Evolutionary conservation across 2,329 filamentous ascomycete species (phyloP).

Genomic region (Nannizziopsis barbatae): DNA sequence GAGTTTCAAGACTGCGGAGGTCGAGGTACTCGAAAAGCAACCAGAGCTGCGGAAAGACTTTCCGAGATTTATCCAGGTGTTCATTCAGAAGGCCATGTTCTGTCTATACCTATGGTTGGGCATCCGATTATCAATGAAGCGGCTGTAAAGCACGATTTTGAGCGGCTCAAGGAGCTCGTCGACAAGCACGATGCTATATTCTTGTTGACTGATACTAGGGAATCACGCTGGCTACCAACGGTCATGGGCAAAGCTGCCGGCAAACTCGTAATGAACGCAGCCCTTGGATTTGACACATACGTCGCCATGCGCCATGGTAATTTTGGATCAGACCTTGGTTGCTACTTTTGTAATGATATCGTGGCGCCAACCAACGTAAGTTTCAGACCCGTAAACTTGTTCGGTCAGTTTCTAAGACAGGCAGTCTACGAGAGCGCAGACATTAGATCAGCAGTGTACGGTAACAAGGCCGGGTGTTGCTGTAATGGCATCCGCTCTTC

Average conservation of each 20-base stretch:
- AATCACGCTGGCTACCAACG: conserved; percentile 89
- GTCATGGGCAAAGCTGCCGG: conserved; percentile 87
- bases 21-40: conserved; percentile 74
- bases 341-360: conserved; percentile 98
- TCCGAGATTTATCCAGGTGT: conserved; percentile 84
- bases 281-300: conserved; percentile 90
- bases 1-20: conserved; percentile 77
- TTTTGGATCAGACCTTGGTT: conserved; percentile 62
- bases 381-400: conserved; percentile 22
- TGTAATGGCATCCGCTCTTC: conserved; percentile 76
- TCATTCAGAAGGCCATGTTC: conserved; percentile 63
- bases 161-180: conserved; percentile 62
- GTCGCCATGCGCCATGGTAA: conserved; percentile 94
- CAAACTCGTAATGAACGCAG: conserved; percentile 95
- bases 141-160: conserved; percentile 61
- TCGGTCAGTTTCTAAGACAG: conserved; percentile 12
- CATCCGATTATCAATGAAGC: conserved; percentile 69
- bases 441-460: conserved; percentile 94
- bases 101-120: conserved; percentile 91
- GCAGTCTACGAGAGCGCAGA: conserved; percentile 79
- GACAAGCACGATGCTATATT: conserved; percentile 85
- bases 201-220: conserved; percentile 90
- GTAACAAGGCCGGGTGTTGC: conserved; percentile 90
- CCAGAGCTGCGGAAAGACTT: conserved; percentile 66
- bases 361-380: conserved; percentile 85